Evolutionary conservation across 177 flowering plant species (phyloP), one percentile per base, ranked within the genome.

Genomic region (Vitis hybrid): DNA sequence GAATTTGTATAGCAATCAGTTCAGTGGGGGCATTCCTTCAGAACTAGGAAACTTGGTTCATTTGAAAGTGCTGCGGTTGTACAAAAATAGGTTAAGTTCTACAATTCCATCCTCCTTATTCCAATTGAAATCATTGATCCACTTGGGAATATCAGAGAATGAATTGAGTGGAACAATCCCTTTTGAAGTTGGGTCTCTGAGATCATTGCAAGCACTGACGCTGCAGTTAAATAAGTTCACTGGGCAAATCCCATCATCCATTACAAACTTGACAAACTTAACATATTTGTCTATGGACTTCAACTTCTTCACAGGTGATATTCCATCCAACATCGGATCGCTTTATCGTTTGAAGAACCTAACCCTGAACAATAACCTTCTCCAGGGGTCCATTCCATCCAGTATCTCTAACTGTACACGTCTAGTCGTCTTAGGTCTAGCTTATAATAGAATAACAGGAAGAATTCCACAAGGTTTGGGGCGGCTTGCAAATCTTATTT

Each of bases 301-400:
- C 66, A 91, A 93, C 75, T 79, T 71, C 48, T 48, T 93, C 10
- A 68, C 76, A n/a, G 98, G 98, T 12, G 62, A 78, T 68, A 74
- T 93, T 55, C 97, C 95, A 2, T 60, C 72, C 10, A 76, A 82
- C 60, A 74, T 93, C 6, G 97, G 98, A 14, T 67, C 71, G 26
- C 83, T 93, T 20, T 60, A 79, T 64, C 86, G 87, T 58, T 71
- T 93, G 68, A 62, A 70, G 82, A 76, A 66, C 62, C 67, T 93
- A 8, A 72, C 75, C 13, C 26, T 80, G 51, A 67, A 65, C 53
- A 51, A 53, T 62, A 91, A 88, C 73, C 70, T 66, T 65, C 80
- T 93, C 1, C 79, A 77, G 66, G 98, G 97, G 53, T 51, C 90
- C 8, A 77, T 93, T 55, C 98, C 98, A 6, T 51, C 86, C 18